Percentiles rank a stretch among this genome's conserved stretches.
Conservation (phyloP, 176 grass and related monocot species). For the Saccharum officinarum region DNA sequence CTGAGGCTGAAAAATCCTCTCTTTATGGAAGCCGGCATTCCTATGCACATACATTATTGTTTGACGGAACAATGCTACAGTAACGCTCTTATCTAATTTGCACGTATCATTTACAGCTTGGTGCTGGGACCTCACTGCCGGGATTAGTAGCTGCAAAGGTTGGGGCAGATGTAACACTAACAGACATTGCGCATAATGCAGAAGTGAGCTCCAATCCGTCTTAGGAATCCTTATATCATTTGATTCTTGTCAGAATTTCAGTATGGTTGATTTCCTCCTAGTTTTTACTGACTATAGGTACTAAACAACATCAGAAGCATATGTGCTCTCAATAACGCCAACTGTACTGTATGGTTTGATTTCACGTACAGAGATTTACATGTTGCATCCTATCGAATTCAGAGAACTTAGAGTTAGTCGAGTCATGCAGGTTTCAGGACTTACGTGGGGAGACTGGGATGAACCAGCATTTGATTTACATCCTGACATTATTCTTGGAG, state of each 20-base stretch:
- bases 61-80: neutral
- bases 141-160: slow-evolving; percentile 82
- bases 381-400: neutral
- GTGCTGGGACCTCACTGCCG: slow-evolving; percentile 76
- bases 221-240: neutral
- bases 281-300: slow-evolving; percentile 48
- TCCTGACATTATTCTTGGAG: no score
- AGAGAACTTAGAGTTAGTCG: neutral
- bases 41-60: neutral
- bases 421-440: slow-evolving; percentile 60
- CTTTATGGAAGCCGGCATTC: neutral
- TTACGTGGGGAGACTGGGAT: slow-evolving; percentile 87
- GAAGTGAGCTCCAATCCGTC: no score
- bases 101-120: slow-evolving; percentile 37
- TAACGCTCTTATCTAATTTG: slow-evolving; percentile 3
- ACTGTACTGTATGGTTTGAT: slow-evolving; percentile 55
- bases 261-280: neutral
- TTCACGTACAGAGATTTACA: neutral
- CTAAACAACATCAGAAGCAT: slow-evolving; percentile 70
- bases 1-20: neutral
- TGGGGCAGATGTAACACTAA: slow-evolving; percentile 68
- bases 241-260: neutral
- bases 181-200: no score
- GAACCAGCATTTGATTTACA: neutral
- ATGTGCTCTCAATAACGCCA: slow-evolving; percentile 55